phyloP scores from a whole-genome alignment of 1,284 basidiomycete species.

The Phaffia rhodozyma region DNA sequence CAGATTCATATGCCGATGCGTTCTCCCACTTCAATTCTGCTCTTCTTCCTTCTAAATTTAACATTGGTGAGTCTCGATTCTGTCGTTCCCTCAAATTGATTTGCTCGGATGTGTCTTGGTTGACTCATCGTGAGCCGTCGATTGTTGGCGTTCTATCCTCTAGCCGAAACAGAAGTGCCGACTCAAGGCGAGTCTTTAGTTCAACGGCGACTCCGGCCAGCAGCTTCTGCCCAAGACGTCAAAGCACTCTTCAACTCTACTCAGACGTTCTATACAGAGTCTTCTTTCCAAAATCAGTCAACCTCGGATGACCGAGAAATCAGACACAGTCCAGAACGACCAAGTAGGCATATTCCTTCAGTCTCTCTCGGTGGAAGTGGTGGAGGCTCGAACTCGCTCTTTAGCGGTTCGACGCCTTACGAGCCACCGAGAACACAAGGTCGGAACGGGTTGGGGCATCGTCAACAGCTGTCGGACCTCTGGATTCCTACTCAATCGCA shows the following conservation, averaged over 20 bases:
- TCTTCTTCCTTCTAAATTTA: slow-evolving; percentile 59
- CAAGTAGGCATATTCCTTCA: slow-evolving; percentile 23
- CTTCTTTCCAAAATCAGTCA: slow-evolving; percentile 50
- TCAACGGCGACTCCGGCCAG: slow-evolving; percentile 64
- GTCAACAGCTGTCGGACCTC: slow-evolving; percentile 9
- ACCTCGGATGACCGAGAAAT: slow-evolving; percentile 42
- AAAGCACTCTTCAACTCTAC: slow-evolving; percentile 83
- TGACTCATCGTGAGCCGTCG: slow-evolving; percentile 20
- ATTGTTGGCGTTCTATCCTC: slow-evolving; percentile 25
- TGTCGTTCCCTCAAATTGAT: not conserved
- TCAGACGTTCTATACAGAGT: slow-evolving; percentile 36
- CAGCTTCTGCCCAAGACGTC: slow-evolving; percentile 82
- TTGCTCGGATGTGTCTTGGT: slow-evolving; percentile 11
- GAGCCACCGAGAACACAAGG: not conserved
- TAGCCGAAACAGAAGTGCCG: slow-evolving; percentile 36
- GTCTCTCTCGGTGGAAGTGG: slow-evolving; percentile 22
- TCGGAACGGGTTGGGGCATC: not conserved
- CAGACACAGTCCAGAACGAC: slow-evolving; percentile 53
- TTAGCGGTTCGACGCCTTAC: not conserved
- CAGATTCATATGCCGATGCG: slow-evolving; percentile 85
- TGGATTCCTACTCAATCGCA: slow-evolving; percentile 5
- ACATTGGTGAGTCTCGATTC: slow-evolving; percentile 33
- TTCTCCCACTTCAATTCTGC: slow-evolving; percentile 97
- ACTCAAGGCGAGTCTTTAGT: slow-evolving; percentile 54
- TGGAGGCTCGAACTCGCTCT: slow-evolving; percentile 3